Evolutionary conservation across 352 stramenopile species (phyloP).

Genomic region (Globisporangium parvum): DNA sequence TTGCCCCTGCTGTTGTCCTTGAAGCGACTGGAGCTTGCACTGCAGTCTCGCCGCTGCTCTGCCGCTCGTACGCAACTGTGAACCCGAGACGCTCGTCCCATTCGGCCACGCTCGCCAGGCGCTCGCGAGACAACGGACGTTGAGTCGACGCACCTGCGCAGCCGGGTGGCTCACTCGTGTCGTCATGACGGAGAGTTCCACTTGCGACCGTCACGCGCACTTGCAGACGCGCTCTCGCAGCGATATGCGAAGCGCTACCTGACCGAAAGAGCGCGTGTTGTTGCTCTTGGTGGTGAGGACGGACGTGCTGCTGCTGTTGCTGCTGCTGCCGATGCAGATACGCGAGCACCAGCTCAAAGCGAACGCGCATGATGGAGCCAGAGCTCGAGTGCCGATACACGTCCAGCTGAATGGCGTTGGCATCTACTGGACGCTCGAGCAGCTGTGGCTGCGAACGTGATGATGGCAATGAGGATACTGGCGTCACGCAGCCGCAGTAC

Average conservation of each 20-base stretch:
- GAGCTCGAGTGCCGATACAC: not conserved
- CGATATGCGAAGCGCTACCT: not conserved
- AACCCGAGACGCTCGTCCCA: conserved; percentile 1
- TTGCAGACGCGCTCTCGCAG: conserved; percentile 4
- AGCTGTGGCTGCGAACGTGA: not conserved
- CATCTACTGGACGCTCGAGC: not conserved
- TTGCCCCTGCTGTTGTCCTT: not conserved
- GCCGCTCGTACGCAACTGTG: conserved; percentile 3
- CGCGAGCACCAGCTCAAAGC: not conserved
- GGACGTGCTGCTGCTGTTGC: not conserved
- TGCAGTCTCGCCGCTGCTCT: not conserved
- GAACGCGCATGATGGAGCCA: not conserved
- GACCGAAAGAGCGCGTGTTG: not conserved
- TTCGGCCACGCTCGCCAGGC: not conserved
- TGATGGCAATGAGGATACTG: not conserved
- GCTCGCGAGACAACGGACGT: too few species aligned
- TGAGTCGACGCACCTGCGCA: too few species aligned
- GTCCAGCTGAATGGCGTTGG: not conserved
- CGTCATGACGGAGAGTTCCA: not conserved
- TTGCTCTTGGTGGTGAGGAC: not conserved
- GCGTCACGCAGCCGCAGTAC: conserved; percentile 3
- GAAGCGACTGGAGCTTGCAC: not conserved
- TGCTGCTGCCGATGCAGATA: too few species aligned
- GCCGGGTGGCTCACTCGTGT: too few species aligned
- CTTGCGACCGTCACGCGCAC: not conserved